These are phyloP conservation scores for Hypericum perforatum DNA, from an alignment of 345 rosid species.

Conservation along the genomic window DNA sequence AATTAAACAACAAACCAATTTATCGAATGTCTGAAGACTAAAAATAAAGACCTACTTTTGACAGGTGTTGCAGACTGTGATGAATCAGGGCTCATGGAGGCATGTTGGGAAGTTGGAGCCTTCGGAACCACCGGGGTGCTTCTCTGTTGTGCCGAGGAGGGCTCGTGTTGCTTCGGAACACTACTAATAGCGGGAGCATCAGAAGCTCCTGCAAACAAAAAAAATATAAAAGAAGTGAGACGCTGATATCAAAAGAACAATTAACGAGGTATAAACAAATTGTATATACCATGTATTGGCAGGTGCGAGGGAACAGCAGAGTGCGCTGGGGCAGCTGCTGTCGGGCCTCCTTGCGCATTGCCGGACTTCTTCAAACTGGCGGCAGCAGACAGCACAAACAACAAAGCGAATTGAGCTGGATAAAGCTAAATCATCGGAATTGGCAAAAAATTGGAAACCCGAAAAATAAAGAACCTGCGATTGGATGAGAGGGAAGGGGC, in stretches of 20 bases:
- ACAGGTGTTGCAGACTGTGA: slow-evolving; percentile 29
- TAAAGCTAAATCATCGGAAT: neutral
- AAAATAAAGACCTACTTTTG: slow-evolving; percentile 37
- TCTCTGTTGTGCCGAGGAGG: slow-evolving; percentile 28
- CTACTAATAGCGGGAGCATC: slow-evolving; percentile 33
- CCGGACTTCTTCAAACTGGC: slow-evolving; percentile 57
- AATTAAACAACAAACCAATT: no score
- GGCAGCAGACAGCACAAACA: neutral
- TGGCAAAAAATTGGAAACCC: slow-evolving; percentile 2
- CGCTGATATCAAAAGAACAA: neutral
- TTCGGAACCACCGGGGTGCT: slow-evolving; percentile 52
- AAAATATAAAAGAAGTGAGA: neutral
- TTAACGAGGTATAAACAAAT: neutral
- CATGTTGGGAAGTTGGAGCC: slow-evolving; percentile 70
- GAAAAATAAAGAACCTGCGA: slow-evolving; percentile 43
- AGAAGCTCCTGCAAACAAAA: slow-evolving; percentile 30
- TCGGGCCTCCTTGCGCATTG: slow-evolving; percentile 57
- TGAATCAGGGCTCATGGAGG: slow-evolving; percentile 42
- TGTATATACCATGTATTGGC: neutral
- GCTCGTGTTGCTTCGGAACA: slow-evolving; percentile 35
- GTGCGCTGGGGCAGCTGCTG: slow-evolving; percentile 29
- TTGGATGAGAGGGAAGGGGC: slow-evolving; percentile 50
- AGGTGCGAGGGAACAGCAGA: slow-evolving; percentile 19
- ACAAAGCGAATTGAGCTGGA: neutral
- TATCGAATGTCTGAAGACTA: neutral